phyloP scores from a whole-genome alignment of 163 green algal genomes.

The Chlamydomonas reinhardtii region DNA sequence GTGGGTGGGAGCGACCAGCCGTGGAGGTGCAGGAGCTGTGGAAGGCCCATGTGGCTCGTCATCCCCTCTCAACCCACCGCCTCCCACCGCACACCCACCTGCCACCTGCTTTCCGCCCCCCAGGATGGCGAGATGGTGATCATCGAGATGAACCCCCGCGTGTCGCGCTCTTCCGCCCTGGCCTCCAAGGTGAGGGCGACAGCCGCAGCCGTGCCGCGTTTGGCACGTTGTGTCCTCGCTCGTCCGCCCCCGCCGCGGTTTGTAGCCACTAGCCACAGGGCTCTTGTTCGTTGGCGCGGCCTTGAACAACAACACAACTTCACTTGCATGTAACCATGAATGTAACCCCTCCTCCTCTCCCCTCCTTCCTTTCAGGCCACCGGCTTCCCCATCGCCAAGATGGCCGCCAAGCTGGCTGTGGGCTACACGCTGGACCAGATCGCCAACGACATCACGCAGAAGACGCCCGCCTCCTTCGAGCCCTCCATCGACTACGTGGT shows the following conservation, averaged over 20 bases:
- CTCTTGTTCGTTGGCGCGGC: no score
- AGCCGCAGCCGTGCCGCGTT: no score
- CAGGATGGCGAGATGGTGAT: conserved; percentile 94
- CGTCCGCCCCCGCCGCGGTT: no score
- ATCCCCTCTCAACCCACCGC: no score
- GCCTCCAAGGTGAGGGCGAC: conserved; percentile 87
- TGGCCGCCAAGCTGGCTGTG: conserved; percentile 94
- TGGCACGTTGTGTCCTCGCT: no score
- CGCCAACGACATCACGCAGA: conserved; percentile 98
- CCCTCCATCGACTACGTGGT: conserved; percentile 99
- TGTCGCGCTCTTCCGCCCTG: conserved; percentile 94
- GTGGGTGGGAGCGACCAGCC: no score
- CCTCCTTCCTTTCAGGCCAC: conserved; percentile 74
- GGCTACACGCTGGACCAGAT: conserved; percentile 98
- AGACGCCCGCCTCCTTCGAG: conserved; percentile 98
- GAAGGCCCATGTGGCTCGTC: no score
- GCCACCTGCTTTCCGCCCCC: conserved; percentile 88
- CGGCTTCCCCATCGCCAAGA: conserved; percentile 91
- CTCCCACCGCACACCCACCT: no score
- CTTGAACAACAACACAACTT: no score
- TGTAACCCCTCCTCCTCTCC: not conserved
- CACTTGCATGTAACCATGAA: not conserved
- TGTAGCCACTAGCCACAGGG: no score
- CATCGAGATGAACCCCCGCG: conserved; percentile 99
- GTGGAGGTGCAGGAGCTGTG: no score